Evolutionary conservation across 306 rosid species (phyloP).

Genomic region (Mucuna pruriens): DNA sequence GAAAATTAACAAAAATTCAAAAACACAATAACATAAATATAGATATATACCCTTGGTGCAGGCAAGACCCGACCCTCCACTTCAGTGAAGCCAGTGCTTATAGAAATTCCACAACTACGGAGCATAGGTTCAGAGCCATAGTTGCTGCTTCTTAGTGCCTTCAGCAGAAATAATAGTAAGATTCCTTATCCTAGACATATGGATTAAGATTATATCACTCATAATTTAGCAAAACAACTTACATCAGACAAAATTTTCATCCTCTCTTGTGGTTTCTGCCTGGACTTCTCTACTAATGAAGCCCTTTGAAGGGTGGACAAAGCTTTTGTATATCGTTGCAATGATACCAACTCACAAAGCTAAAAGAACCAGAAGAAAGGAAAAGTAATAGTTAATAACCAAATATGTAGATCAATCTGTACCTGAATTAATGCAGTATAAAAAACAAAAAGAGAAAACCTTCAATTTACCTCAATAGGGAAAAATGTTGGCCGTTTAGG

Average conservation of each 20-base stretch:
- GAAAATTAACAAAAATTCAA: background rate
- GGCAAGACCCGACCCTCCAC: constrained; percentile 94
- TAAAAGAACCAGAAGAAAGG: constrained; percentile 6
- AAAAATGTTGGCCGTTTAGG: constrained; percentile 89
- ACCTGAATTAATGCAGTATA: background rate
- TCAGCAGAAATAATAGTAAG: constrained; percentile 33
- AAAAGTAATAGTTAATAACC: background rate
- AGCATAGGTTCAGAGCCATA: constrained; percentile 90
- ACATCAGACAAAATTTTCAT: constrained; percentile 82
- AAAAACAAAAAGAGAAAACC: background rate
- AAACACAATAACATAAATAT: background rate
- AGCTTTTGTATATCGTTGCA: constrained; percentile 91
- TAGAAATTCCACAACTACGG: constrained; percentile 69
- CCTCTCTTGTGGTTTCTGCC: constrained; percentile 96
- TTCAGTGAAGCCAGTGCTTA: constrained; percentile 70
- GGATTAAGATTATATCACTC: background rate
- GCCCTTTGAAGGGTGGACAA: constrained; percentile 82
- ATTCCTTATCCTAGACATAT: background rate
- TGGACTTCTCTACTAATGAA: constrained; percentile 86
- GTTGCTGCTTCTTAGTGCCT: constrained; percentile 80
- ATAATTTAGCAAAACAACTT: constrained; percentile 39
- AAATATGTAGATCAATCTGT: background rate
- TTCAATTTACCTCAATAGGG: constrained; percentile 76
- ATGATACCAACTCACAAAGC: constrained; percentile 81
- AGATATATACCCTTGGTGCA: constrained; percentile 75